Evolutionary conservation across 148 eudicot genomes (phyloP), one percentile per base, ranked within the genome.

Genomic region (Chenopodium quinoa): DNA sequence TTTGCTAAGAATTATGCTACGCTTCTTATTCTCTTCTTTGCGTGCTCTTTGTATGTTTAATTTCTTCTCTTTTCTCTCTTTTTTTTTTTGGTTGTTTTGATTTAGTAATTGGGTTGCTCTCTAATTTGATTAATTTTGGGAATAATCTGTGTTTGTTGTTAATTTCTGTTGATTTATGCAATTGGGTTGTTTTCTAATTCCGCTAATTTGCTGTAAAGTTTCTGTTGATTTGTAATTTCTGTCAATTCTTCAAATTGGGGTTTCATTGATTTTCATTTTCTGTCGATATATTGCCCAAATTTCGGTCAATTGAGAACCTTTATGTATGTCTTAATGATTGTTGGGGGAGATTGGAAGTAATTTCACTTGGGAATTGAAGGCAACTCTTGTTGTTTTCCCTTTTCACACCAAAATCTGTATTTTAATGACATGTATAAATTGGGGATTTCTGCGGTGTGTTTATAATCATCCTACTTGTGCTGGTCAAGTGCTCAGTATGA

Each of bases 1-100:
- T 95, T 88, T 81, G 94, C 96, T 20, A 81, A 92, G 23, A 91
- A 95, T 78, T 95, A 95, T 71, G 90, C 91, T 67, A 81, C 88
- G 40, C 85, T 95, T 34, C 82, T 89, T 68, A 75, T 90, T 73
- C 82, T 95, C 63, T 92, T 92, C 84, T 90, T 95, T 50, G 95
- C 89, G 7, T 94, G 95, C 73, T 87, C 98, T 68, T 86, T 94
- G 98, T 94, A 89, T 63, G 90, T 82, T 67, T 64, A 5, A 69
- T 32, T 32, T 50, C 29, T 76, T 63, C 46, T 72, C 16, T 25
- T 29, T 50, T 78, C 6, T 17, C 56, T 17, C 52, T 12, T 4
- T 25, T 40, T 77, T 40, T 7, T 34, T 34, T 31, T 31, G 37
- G 44, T 40, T 40, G 44, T 40, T 40, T 40, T 40, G 44, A 5